Percentiles rank a stretch among this genome's conserved stretches.
These are phyloP conservation scores for Gracilaria domingensis DNA, from an alignment of 23 red algal genomes.

Conservation along the genomic window DNA sequence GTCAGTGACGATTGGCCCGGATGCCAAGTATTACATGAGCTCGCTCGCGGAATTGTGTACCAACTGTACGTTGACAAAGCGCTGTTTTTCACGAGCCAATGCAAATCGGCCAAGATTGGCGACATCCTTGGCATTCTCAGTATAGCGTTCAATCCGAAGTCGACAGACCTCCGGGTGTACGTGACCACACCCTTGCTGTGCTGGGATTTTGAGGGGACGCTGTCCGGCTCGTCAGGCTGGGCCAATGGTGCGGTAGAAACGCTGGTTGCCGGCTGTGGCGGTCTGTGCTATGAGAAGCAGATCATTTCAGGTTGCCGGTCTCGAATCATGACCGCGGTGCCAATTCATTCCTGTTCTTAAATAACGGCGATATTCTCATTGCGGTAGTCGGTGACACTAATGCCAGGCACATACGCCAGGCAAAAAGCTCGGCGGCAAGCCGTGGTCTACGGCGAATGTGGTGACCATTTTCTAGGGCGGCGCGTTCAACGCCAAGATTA, in stretches of 20 bases:
- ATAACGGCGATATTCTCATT: slow-evolving; percentile 54
- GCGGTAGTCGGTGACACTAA: slow-evolving; percentile 60
- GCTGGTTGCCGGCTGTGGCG: slow-evolving; percentile 7
- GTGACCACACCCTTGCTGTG: slow-evolving; percentile 40
- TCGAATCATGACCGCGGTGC: slow-evolving; percentile 75
- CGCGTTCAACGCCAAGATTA: slow-evolving; percentile 62
- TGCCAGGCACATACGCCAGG: slow-evolving; percentile 41
- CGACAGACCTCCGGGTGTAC: slow-evolving; percentile 3
- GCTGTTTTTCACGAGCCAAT: slow-evolving; percentile 9
- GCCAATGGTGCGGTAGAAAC: slow-evolving; percentile 39
- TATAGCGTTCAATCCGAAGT: slow-evolving; percentile 59
- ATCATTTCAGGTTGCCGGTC: slow-evolving; percentile 51
- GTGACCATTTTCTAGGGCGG: slow-evolving; percentile 56
- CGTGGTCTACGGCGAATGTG: slow-evolving; percentile 31
- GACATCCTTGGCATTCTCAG: slow-evolving; percentile 35
- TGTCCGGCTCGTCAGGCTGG: slow-evolving; percentile 14
- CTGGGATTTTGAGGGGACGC: neutral
- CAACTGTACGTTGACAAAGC: slow-evolving; percentile 20
- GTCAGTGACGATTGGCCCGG: slow-evolving; percentile 37
- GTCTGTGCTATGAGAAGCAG: slow-evolving; percentile 35
- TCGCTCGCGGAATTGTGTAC: slow-evolving; percentile 40
- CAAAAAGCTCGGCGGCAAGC: slow-evolving; percentile 17
- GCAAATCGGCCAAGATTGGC: slow-evolving; percentile 29
- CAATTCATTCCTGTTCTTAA: slow-evolving; percentile 35
- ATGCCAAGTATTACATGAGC: slow-evolving; percentile 55